These are phyloP conservation scores for Millerozyma miso DNA, from an alignment of 805 yeast genomes.

Conservation along the genomic window DNA sequence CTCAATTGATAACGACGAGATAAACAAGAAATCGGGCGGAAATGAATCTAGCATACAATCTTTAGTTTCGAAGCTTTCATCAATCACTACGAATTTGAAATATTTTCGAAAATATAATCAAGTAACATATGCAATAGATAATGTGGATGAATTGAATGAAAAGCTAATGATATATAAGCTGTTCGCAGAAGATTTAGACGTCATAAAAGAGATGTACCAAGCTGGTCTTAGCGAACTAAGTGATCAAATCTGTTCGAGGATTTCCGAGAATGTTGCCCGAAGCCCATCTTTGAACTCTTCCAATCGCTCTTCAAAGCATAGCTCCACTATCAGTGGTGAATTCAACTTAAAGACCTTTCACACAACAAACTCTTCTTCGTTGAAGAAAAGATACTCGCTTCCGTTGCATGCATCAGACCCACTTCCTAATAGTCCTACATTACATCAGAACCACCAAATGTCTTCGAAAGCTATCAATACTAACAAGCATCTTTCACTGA, in stretches of 20 bases:
- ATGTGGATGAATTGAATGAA: conserved; percentile 32
- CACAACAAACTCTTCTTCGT: conserved; percentile 13
- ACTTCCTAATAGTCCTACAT: conserved; percentile 7
- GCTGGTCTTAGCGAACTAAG: conserved; percentile 24
- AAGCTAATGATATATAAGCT: conserved; percentile 33
- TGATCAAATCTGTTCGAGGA: conserved; percentile 11
- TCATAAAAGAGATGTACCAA: conserved; percentile 27
- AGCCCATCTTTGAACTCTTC: conserved; percentile 11
- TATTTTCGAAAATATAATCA: conserved; percentile 36
- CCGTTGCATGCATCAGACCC: conserved; percentile 10
- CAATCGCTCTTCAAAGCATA: conserved; percentile 15
- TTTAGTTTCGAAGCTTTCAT: conserved; percentile 27
- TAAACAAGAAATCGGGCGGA: neutral
- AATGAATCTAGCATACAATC: conserved; percentile 16
- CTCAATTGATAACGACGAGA: neutral
- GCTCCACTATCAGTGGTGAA: conserved; percentile 15
- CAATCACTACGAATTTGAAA: conserved; percentile 30
- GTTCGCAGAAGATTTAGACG: conserved; percentile 28
- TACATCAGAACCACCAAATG: neutral
- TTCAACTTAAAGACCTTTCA: conserved; percentile 34
- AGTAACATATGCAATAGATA: conserved; percentile 20
- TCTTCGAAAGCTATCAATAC: neutral
- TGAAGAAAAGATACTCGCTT: conserved; percentile 23
- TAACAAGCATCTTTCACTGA: conserved; percentile 6
- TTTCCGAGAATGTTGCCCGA: conserved; percentile 7